Percentiles rank a stretch among this genome's conserved stretches.
Evolutionary conservation across 176 grass and related monocot genomes (phyloP).

Genomic region (Carex pumila): DNA sequence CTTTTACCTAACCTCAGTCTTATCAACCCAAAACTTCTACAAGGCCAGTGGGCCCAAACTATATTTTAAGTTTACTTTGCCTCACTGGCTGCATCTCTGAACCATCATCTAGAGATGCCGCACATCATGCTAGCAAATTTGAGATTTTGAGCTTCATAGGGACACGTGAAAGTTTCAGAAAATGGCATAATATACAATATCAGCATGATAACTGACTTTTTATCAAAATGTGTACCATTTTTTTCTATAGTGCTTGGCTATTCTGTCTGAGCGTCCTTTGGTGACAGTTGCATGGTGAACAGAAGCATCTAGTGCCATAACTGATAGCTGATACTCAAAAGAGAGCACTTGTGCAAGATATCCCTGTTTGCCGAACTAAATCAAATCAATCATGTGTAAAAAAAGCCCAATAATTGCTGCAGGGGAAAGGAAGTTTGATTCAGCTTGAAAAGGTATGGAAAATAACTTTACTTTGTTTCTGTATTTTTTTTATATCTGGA

Average conservation of each 20-base stretch:
- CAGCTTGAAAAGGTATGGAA: background rate
- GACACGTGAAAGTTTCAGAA: background rate
- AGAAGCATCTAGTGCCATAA: conserved; percentile 93
- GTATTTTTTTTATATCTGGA: background rate
- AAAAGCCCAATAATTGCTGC: conserved; percentile 4
- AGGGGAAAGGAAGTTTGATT: background rate
- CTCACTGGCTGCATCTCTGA: background rate
- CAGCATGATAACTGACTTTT: background rate
- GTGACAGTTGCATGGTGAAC: conserved; percentile 84
- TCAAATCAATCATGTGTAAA: conserved; percentile 4
- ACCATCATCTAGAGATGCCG: background rate
- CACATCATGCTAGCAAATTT: background rate
- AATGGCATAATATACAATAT: background rate
- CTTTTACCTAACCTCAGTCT: background rate
- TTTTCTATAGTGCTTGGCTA: conserved; percentile 73
- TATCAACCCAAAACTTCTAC: background rate
- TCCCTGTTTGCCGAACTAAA: conserved; percentile 47
- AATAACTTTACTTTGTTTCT: background rate
- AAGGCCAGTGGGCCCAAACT: background rate
- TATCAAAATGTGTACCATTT: conserved; percentile 43
- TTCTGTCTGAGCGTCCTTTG: conserved; percentile 64
- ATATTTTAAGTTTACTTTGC: background rate
- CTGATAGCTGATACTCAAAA: conserved; percentile 76
- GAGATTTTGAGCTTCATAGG: background rate
- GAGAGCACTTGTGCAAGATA: conserved; percentile 90